phyloP scores from a whole-genome alignment of 1,139 yeast species.

The Suhomyces choctaworum region DNA sequence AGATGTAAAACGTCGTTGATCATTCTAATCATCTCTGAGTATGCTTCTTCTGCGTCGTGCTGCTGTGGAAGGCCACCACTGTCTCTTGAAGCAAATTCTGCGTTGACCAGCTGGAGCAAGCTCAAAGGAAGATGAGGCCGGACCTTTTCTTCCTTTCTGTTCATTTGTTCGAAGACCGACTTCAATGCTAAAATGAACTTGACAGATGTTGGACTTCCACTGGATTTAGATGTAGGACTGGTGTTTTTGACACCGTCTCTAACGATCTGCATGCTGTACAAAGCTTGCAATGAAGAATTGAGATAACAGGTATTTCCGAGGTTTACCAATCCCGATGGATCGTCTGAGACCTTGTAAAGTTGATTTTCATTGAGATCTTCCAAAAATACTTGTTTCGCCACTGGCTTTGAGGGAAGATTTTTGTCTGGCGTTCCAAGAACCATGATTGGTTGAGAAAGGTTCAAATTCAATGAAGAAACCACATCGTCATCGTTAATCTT shows the following conservation, averaged over 20 bases:
- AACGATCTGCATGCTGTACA: conserved; percentile 67
- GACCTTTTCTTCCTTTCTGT: conserved; percentile 45
- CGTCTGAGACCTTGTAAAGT: conserved; percentile 38
- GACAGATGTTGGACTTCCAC: conserved; percentile 46
- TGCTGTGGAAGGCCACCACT: conserved; percentile 77
- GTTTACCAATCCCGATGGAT: conserved; percentile 83
- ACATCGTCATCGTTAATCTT: conserved; percentile 71
- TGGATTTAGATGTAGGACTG: conserved; percentile 38
- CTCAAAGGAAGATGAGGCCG: conserved; percentile 59
- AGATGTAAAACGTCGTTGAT: conserved; percentile 52
- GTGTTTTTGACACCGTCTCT: conserved; percentile 29
- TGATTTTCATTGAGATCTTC: conserved; percentile 64
- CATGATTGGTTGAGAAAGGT: conserved; percentile 72
- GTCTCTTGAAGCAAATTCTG: conserved; percentile 85
- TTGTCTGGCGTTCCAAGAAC: conserved; percentile 88
- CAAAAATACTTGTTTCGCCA: conserved; percentile 55
- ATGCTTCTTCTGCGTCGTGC: conserved; percentile 98
- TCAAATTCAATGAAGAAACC: conserved; percentile 53
- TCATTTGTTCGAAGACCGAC: conserved; percentile 48
- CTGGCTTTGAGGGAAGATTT: conserved; percentile 61
- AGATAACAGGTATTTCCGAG: conserved; percentile 95
- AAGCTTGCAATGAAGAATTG: conserved; percentile 83
- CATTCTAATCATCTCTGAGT: conserved; percentile 68
- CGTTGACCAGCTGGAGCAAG: conserved; percentile 63
- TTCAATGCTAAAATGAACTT: conserved; percentile 38